phyloP scores from a whole-genome alignment of 768 basidiomycete genomes.

The Leccinum ochraceum region DNA sequence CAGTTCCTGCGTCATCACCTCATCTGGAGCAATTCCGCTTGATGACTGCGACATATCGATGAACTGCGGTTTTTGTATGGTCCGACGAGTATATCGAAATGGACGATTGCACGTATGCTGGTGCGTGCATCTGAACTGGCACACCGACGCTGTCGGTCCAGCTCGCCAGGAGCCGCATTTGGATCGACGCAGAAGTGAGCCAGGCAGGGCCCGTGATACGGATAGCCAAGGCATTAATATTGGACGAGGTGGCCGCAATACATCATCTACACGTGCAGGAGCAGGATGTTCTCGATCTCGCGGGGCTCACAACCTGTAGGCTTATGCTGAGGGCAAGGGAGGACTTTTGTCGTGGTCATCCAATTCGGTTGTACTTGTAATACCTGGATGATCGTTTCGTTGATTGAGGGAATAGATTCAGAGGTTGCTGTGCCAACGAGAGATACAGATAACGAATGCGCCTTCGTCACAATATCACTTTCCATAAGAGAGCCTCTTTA shows the following conservation, averaged over 20 bases:
- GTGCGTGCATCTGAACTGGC: conserved; percentile 57
- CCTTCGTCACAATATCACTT: conserved; percentile 33
- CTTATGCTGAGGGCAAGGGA: conserved; percentile 41
- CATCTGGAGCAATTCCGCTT: conserved; percentile 49
- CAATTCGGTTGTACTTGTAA: not conserved
- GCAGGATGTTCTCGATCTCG: conserved; percentile 52
- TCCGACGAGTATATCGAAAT: conserved; percentile 44
- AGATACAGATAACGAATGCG: conserved; percentile 55
- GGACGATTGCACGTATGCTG: conserved; percentile 54
- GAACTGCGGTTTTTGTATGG: conserved; percentile 42
- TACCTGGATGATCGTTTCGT: not conserved
- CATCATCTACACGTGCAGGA: conserved; percentile 60
- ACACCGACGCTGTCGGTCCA: conserved; percentile 43
- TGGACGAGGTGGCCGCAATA: conserved; percentile 51
- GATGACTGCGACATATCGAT: conserved; percentile 55
- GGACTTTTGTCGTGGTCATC: conserved; percentile 56
- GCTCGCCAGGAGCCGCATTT: conserved; percentile 44
- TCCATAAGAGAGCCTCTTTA: conserved; percentile 20
- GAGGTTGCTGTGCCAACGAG: conserved; percentile 55
- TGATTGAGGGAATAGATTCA: conserved; percentile 33
- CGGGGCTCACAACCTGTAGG: conserved; percentile 47
- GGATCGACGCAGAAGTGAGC: not conserved
- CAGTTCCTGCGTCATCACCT: conserved; percentile 32
- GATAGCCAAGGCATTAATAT: conserved; percentile 23
- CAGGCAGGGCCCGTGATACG: conserved; percentile 6